Evolutionary conservation across 2,329 filamentous ascomycete species (phyloP).

Genomic region (Teratosphaeria destructans): DNA sequence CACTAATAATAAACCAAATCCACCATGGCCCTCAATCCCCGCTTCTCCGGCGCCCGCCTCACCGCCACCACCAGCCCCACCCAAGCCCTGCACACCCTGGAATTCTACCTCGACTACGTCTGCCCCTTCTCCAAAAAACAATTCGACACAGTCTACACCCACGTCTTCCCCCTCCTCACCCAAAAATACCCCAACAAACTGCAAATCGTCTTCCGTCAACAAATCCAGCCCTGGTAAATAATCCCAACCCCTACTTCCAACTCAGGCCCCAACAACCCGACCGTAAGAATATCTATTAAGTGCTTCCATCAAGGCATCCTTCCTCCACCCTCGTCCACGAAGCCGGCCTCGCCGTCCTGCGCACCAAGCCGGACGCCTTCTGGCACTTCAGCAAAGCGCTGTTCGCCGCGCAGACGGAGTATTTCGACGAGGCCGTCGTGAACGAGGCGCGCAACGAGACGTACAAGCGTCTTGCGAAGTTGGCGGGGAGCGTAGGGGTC

Average conservation of each 20-base stretch:
- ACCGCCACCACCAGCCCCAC: slow-evolving; percentile 30
- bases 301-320: slow-evolving; percentile 55
- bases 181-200: slow-evolving; percentile 51
- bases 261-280: neutral
- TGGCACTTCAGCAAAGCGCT: slow-evolving; percentile 66
- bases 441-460: slow-evolving; percentile 76
- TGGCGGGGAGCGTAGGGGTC: slow-evolving; percentile 61
- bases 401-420: slow-evolving; percentile 60
- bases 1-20: neutral
- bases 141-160: slow-evolving; percentile 64
- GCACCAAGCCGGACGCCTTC: slow-evolving; percentile 60
- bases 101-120: slow-evolving; percentile 72
- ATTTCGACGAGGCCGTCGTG: slow-evolving; percentile 77
- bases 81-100: slow-evolving; percentile 42
- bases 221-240: slow-evolving; percentile 57
- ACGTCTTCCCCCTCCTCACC: slow-evolving; percentile 55
- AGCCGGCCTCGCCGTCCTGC: slow-evolving; percentile 70
- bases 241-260: neutral
- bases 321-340: slow-evolving; percentile 63
- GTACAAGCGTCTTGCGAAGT: slow-evolving; percentile 64
- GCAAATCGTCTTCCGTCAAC: slow-evolving; percentile 75
- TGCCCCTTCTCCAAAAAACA: slow-evolving; percentile 61
- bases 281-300: neutral
- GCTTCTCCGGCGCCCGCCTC: slow-evolving; percentile 66
- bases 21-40: slow-evolving; percentile 64